These are phyloP conservation scores for Ciborinia camelliae DNA, from an alignment of 2,329 filamentous ascomycete genomes.

Conservation along the genomic window DNA sequence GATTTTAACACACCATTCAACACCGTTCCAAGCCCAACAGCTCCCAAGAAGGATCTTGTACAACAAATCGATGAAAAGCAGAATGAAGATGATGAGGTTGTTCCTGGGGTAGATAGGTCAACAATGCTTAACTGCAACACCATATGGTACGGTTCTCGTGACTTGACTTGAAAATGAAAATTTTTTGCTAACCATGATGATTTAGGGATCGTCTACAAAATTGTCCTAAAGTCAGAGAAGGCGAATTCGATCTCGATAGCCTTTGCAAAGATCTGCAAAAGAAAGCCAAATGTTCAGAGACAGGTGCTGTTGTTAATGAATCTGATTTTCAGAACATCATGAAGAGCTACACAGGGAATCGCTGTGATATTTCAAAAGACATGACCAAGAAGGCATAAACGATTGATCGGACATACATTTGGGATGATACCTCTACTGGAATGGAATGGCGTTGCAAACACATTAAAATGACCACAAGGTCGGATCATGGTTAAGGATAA, in stretches of 20 bases:
- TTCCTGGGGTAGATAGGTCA: slow-evolving; percentile 56
- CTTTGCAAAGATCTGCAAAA: slow-evolving; percentile 90
- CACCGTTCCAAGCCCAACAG: slow-evolving; percentile 42
- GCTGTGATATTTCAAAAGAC: not conserved
- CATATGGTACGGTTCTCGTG: slow-evolving; percentile 69
- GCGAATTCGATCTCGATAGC: slow-evolving; percentile 89
- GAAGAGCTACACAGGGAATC: slow-evolving; percentile 37
- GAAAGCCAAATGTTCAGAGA: slow-evolving; percentile 93
- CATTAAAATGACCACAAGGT: slow-evolving; percentile 14
- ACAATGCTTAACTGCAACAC: slow-evolving; percentile 80
- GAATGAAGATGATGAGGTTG: slow-evolving; percentile 64
- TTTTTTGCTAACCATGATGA: slow-evolving; percentile 7
- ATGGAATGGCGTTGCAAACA: slow-evolving; percentile 13
- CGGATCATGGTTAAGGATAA: slow-evolving; percentile 12
- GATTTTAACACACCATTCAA: slow-evolving; percentile 84
- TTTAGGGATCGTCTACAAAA: slow-evolving; percentile 83
- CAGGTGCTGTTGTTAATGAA: slow-evolving; percentile 83
- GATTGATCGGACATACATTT: slow-evolving; percentile 8
- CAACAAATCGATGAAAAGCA: slow-evolving; percentile 76
- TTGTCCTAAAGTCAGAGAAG: slow-evolving; percentile 82
- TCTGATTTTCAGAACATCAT: slow-evolving; percentile 82
- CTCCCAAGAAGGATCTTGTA: slow-evolving; percentile 66
- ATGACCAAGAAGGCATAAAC: slow-evolving; percentile 2
- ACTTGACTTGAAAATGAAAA: not conserved
- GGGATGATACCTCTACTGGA: slow-evolving; percentile 8